These are phyloP conservation scores for Liriodendron chinense DNA, from an alignment of 164 flowering plant genomes.

Conservation along the genomic window DNA sequence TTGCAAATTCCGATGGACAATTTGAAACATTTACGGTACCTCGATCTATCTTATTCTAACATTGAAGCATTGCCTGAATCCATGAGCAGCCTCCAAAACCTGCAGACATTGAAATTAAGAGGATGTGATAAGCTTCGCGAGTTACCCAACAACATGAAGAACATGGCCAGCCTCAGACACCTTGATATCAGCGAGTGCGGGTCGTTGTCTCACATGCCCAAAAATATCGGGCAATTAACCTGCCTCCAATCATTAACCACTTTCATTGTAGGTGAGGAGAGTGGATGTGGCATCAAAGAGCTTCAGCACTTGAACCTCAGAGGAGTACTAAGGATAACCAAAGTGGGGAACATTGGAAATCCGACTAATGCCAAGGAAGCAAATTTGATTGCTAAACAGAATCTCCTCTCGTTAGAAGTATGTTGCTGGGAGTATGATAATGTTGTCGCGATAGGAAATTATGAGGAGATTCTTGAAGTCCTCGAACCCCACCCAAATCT, in stretches of 20 bases:
- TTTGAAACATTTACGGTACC: conserved; percentile 13
- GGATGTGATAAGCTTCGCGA: not conserved
- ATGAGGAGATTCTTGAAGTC: not conserved
- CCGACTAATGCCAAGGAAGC: not conserved
- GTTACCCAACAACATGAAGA: conserved; percentile 9
- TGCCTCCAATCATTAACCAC: not conserved
- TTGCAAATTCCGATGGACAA: conserved; percentile 7
- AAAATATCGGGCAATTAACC: not conserved
- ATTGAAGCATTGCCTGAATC: conserved; percentile 14
- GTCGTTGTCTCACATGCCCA: not conserved
- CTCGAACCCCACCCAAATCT: conserved; percentile 9
- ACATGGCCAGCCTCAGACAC: conserved; percentile 8
- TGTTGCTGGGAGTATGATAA: not conserved
- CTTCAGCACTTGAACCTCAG: not conserved
- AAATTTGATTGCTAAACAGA: not conserved
- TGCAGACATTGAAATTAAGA: conserved; percentile 2
- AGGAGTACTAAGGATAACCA: not conserved
- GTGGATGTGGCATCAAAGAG: not conserved
- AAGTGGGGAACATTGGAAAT: not conserved
- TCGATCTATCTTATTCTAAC: conserved; percentile 8
- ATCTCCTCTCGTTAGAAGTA: not conserved
- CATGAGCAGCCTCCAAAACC: not conserved
- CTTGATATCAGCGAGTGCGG: not conserved
- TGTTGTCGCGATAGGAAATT: not conserved
- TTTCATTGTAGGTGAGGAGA: not conserved